phyloP scores from a whole-genome alignment of 352 stramenopile species.

The Elongisporangium undulatum region DNA sequence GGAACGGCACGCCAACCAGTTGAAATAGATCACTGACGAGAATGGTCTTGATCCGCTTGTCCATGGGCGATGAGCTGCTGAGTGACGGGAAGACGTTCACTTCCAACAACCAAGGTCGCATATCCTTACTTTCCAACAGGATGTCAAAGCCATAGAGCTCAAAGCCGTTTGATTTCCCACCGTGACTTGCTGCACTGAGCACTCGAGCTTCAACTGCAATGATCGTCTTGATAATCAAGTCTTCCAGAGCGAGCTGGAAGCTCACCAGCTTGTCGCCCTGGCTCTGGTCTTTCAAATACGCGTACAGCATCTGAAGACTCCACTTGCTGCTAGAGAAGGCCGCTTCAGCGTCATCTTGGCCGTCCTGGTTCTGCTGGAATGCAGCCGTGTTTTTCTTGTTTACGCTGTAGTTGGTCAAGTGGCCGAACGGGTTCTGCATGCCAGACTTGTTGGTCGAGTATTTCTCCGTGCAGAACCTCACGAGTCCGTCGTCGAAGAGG shows the following conservation, averaged over 20 bases:
- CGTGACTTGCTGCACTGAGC: constrained; percentile 21
- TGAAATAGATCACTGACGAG: constrained; percentile 88
- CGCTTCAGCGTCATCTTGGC: constrained; percentile 29
- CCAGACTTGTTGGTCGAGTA: constrained; percentile 63
- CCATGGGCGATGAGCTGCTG: constrained; percentile 78
- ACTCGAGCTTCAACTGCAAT: constrained; percentile 83
- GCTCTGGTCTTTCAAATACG: constrained; percentile 32
- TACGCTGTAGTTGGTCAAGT: constrained; percentile 92
- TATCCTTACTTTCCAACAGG: constrained; percentile 61
- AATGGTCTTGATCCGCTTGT: constrained; percentile 88
- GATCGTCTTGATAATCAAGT: constrained; percentile 89
- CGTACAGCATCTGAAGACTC: constrained; percentile 59
- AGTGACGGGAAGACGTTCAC: constrained; percentile 90
- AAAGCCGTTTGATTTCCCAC: constrained; percentile 38
- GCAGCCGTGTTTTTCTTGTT: constrained; percentile 85
- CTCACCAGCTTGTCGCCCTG: constrained; percentile 30
- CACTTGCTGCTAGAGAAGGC: constrained; percentile 75
- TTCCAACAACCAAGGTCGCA: constrained; percentile 86
- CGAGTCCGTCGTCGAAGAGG: constrained; percentile 82
- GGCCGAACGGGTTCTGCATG: constrained; percentile 76
- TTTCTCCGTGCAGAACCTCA: constrained; percentile 84
- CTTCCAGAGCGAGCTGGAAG: constrained; percentile 47
- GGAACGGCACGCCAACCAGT: constrained; percentile 56
- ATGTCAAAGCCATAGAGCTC: constrained; percentile 91
- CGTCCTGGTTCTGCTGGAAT: constrained; percentile 72